Percentiles rank a stretch among this genome's conserved stretches.
These are phyloP conservation scores for Syzygium aqueum DNA, from an alignment of 345 rosid species.

Conservation along the genomic window DNA sequence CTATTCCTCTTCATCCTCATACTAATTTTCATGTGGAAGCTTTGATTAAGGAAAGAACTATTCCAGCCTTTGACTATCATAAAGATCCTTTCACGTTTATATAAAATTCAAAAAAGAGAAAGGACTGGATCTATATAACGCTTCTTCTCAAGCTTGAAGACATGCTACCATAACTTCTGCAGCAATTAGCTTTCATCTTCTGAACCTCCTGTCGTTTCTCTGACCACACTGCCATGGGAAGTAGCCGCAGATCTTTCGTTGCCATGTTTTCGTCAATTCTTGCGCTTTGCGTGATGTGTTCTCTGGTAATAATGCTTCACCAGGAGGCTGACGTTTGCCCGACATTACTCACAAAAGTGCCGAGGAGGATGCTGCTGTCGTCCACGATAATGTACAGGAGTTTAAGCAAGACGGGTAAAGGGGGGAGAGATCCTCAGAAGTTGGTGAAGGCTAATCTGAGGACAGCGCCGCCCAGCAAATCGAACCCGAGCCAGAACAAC, in stretches of 20 bases:
- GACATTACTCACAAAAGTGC: conserved; percentile 6
- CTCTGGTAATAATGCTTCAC: background rate
- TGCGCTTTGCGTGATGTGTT: background rate
- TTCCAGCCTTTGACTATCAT: background rate
- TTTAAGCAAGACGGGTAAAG: conserved; percentile 10
- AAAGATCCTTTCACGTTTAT: background rate
- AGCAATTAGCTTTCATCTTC: background rate
- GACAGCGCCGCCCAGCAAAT: conserved; percentile 32
- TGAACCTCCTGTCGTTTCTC: background rate
- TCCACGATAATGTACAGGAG: conserved; percentile 9
- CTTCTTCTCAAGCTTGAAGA: background rate
- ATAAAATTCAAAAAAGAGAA: background rate
- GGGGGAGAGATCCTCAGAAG: conserved; percentile 14
- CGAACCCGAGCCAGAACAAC: conserved; percentile 52
- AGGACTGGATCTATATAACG: background rate
- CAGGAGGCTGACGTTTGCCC: conserved; percentile 7
- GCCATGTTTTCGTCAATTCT: background rate
- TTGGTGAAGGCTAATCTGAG: conserved; percentile 24
- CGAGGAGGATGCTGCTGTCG: conserved; percentile 28
- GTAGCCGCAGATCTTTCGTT: background rate
- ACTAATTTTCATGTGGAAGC: background rate
- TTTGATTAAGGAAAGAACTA: background rate
- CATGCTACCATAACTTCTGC: background rate
- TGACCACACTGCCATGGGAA: background rate
- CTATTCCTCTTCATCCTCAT: background rate